Base-by-base conservation (phyloP, 179 eudicot species). In the Silene coronaria region DNA sequence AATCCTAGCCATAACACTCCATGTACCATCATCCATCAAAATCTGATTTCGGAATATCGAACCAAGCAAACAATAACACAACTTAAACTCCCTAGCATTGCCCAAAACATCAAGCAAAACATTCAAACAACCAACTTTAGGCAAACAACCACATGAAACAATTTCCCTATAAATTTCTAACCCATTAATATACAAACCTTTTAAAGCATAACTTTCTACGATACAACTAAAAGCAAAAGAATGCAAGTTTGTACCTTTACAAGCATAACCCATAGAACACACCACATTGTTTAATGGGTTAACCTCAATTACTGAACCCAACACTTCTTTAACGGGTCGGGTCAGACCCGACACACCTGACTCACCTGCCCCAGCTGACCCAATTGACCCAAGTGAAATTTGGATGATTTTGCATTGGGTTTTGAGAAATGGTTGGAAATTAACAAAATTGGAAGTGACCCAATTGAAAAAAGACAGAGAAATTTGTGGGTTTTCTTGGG, bases 381-480 rank as follows among this genome's bases (percentile, higher is more conserved):
- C 45, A 36, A 2, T 2, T 36, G 86, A 83, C 79, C 86, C 83
- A n/a, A 77, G 55, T 22, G 86, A 70, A 51, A 87, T 78, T 26
- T 76, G 84, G 66, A 75, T 26, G 23, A 90, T n/a, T 36, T 72
- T 83, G 77, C 80, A 79, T 45, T 82, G 86, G 82, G 85, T 76
- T 81, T 79, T 76, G 65, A 89, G 71, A 75, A 88, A 90, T 1
- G 96, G 92, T 75, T 86, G 67, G 32, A 94, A 89, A 73, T 82
- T 82, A 75, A 85, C 84, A 80, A 87, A 76, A 78, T 80, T 84
- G 59, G 83, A 63, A 77, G 82, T 86, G 22, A 87, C 90, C 89
- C 90, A 92, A 30, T 83, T 83, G 87, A 89, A 92, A 87, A 94
- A 94, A 76, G 62, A n/a, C 61, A 89, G 83, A 30, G 89, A 90